Percentiles rank a stretch among this genome's conserved stretches.
Conservation (phyloP, 2,329 filamentous ascomycete species). For the Aspergillus neoniger region DNA sequence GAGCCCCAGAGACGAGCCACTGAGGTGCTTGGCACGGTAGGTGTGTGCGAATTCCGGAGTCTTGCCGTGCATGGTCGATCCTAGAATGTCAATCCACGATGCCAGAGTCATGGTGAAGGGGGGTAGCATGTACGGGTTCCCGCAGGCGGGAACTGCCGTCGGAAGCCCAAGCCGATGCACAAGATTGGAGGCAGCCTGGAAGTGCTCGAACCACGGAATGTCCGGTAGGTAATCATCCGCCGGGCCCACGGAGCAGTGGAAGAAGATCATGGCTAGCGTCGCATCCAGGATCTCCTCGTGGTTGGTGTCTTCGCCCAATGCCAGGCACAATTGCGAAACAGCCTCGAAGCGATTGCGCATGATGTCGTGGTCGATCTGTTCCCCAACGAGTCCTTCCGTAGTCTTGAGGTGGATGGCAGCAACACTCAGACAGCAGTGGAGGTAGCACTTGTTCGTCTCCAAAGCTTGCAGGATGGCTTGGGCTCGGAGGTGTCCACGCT, state of each 20-base stretch:
- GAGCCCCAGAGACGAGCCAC: constrained; percentile 67
- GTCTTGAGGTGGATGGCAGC: constrained; percentile 90
- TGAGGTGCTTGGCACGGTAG: constrained; percentile 91
- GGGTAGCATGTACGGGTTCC: constrained; percentile 63
- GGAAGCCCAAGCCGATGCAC: constrained; percentile 83
- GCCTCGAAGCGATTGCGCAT: constrained; percentile 89
- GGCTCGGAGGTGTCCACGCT: constrained; percentile 76
- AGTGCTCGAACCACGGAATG: constrained; percentile 96
- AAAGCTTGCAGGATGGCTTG: constrained; percentile 85
- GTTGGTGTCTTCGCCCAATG: constrained; percentile 75
- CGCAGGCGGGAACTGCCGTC: constrained; percentile 62
- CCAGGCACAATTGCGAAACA: constrained; percentile 80
- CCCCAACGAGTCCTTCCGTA: constrained; percentile 64
- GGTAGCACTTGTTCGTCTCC: constrained; percentile 87
- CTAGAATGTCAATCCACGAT: constrained; percentile 95
- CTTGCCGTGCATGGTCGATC: constrained; percentile 84
- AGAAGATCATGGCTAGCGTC: constrained; percentile 92
- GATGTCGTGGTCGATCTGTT: constrained; percentile 85
- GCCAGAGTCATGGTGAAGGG: constrained; percentile 91
- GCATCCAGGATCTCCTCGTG: constrained; percentile 90
- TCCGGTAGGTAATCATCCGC: constrained; percentile 83
- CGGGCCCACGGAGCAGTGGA: constrained; percentile 88
- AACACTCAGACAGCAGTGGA: constrained; percentile 94
- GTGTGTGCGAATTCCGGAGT: constrained; percentile 88
- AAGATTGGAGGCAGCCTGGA: constrained; percentile 83